Conservation (phyloP, 768 basidiomycete species). For the Kwoniella heveanensis region DNA sequence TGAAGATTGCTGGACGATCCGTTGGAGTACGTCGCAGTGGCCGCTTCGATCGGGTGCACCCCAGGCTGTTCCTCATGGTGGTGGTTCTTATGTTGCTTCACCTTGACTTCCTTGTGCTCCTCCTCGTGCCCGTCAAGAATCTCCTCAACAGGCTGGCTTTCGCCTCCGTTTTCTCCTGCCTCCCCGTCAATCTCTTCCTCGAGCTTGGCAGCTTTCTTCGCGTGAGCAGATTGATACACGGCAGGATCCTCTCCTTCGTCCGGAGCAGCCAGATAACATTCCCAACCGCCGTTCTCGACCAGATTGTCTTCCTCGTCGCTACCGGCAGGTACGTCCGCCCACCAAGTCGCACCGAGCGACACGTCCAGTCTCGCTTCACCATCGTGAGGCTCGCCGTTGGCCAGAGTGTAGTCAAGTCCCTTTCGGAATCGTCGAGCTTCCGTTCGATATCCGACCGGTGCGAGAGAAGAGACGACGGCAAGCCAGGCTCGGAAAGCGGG, state of each 20-base stretch:
- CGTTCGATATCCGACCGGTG: constrained; percentile 71
- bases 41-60: constrained; percentile 11
- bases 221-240: constrained; percentile 74
- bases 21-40: constrained; percentile 1
- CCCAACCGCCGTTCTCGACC: constrained; percentile 77
- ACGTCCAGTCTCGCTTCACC: constrained; percentile 81
- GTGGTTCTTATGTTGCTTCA: not conserved
- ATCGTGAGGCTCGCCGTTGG: constrained; percentile 61
- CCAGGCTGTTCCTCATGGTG: not conserved
- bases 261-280: constrained; percentile 95
- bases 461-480: constrained; percentile 67
- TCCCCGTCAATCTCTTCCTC: constrained; percentile 35
- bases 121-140: not conserved
- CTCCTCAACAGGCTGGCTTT: not conserved
- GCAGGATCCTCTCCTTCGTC: constrained; percentile 95
- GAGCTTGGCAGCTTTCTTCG: constrained; percentile 49
- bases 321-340: constrained; percentile 48
- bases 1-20: not conserved
- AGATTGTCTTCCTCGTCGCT: constrained; percentile 51
- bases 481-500: constrained; percentile 91
- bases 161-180: constrained; percentile 19
- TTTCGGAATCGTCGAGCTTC: constrained; percentile 87
- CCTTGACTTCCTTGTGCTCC: constrained; percentile 6
- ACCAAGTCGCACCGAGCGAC: constrained; percentile 80
- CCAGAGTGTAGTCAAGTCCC: constrained; percentile 92